phyloP scores from a whole-genome alignment of 352 stramenopile genomes.

The Heterotrichella gracilis region DNA sequence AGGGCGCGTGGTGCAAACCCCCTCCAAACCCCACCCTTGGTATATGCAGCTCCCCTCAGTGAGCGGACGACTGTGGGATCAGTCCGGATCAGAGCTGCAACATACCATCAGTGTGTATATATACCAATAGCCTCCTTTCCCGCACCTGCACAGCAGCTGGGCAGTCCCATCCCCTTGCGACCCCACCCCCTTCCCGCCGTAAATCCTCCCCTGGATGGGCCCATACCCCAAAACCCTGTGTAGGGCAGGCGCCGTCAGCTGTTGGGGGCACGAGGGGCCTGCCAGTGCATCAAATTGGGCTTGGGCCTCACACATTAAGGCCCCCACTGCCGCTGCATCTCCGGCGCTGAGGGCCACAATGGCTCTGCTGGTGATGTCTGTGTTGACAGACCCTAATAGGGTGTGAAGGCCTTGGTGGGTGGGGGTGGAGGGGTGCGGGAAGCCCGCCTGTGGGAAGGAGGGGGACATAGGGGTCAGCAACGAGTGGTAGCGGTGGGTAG shows the following conservation, averaged over 20 bases:
- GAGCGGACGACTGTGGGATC: no score
- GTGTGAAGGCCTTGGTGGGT: constrained; percentile 10
- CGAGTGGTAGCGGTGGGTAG: no score
- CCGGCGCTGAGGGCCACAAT: background rate
- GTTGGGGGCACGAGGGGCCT: constrained; percentile 15
- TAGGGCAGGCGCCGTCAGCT: constrained; percentile 19
- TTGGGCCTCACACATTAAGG: constrained; percentile 17
- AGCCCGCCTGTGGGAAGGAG: no score
- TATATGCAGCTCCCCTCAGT: no score
- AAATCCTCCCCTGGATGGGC: constrained; percentile 12
- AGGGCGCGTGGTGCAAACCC: no score
- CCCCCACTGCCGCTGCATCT: constrained; percentile 15
- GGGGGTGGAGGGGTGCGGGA: no score
- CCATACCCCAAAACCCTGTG: constrained; percentile 16
- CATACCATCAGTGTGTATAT: no score
- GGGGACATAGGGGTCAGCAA: no score
- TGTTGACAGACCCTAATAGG: constrained; percentile 15
- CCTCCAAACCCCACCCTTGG: no score
- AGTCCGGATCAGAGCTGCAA: no score
- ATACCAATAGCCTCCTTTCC: no score
- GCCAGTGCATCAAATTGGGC: constrained; percentile 15
- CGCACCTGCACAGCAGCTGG: constrained; percentile 18
- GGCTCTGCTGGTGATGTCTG: constrained; percentile 15
- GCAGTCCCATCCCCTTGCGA: constrained; percentile 19
- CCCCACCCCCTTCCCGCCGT: constrained; percentile 19